phyloP scores from a whole-genome alignment of 1,284 basidiomycete species.

The Ceratobasidium sp. region DNA sequence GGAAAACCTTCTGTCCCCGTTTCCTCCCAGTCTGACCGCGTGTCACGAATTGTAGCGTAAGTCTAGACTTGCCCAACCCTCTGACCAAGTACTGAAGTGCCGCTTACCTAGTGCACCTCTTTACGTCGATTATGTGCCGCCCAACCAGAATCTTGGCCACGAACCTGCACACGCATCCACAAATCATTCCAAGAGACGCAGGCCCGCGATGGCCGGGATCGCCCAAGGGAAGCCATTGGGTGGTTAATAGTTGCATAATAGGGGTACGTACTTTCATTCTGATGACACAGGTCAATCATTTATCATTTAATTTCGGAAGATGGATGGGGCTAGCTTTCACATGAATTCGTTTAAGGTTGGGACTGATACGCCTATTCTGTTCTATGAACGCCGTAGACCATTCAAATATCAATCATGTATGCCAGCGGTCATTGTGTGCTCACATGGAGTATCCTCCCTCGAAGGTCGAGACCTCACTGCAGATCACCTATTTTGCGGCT shows the following conservation, averaged over 20 bases:
- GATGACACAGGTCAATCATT: neutral
- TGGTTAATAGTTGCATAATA: neutral
- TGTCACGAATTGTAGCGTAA: neutral
- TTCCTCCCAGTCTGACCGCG: neutral
- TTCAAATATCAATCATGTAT: conserved; percentile 14
- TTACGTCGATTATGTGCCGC: neutral
- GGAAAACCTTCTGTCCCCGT: conserved; percentile 2
- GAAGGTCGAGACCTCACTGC: too few relatives aligned
- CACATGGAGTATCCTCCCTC: too few relatives aligned
- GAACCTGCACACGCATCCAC: neutral
- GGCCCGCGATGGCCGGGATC: neutral
- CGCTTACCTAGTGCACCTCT: neutral
- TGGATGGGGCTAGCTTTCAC: neutral
- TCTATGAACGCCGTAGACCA: neutral
- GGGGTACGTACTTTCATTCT: neutral
- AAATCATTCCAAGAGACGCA: neutral
- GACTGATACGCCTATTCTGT: neutral
- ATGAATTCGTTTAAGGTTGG: neutral
- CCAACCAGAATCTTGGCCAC: neutral
- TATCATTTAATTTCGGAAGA: neutral
- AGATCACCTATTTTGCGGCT: too few relatives aligned
- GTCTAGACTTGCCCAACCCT: neutral
- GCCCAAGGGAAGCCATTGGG: neutral
- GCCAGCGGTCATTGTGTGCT: neutral
- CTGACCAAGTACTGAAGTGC: neutral